These are phyloP conservation scores for Kappamyces sp. DNA, from an alignment of 192 early-diverging fungal genomes.

Conservation along the genomic window DNA sequence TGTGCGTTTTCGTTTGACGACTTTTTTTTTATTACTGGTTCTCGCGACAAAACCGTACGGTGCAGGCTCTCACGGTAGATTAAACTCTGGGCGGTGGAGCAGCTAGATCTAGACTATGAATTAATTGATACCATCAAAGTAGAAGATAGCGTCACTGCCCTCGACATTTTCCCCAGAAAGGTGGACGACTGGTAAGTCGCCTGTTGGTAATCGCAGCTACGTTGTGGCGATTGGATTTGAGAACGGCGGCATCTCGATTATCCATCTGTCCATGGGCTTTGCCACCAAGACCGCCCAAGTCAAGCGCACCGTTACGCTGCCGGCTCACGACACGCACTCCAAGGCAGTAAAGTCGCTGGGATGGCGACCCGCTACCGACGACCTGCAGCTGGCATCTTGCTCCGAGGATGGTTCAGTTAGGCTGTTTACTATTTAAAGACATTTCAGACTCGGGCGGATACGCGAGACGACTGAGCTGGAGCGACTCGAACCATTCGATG, in stretches of 20 bases:
- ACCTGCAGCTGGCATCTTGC: conserved; percentile 57
- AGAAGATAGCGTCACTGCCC: conserved; percentile 73
- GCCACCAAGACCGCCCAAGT: conserved; percentile 12
- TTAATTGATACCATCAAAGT: conserved; percentile 65
- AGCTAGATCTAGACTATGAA: conserved; percentile 2
- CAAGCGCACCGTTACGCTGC: background rate
- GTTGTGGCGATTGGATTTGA: conserved; percentile 78
- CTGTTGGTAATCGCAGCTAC: conserved; percentile 40
- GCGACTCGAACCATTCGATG: background rate
- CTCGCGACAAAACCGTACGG: conserved; percentile 78
- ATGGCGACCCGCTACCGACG: conserved; percentile 49
- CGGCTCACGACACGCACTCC: conserved; percentile 21
- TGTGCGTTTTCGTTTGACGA: conserved; percentile 76
- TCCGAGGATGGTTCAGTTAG: conserved; percentile 72
- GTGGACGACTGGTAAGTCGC: conserved; percentile 27
- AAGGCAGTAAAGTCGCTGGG: conserved; percentile 36
- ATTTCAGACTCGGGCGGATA: background rate
- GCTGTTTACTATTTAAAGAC: conserved; percentile 35
- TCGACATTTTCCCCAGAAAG: conserved; percentile 64
- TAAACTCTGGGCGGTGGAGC: conserved; percentile 60
- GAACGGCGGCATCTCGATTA: conserved; percentile 66
- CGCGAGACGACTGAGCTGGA: background rate
- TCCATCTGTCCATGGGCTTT: conserved; percentile 23
- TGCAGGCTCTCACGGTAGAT: conserved; percentile 30
- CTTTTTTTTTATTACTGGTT: conserved; percentile 77